Conservation (phyloP, 2,329 filamentous ascomycete species). For the Colletotrichum agaves region DNA sequence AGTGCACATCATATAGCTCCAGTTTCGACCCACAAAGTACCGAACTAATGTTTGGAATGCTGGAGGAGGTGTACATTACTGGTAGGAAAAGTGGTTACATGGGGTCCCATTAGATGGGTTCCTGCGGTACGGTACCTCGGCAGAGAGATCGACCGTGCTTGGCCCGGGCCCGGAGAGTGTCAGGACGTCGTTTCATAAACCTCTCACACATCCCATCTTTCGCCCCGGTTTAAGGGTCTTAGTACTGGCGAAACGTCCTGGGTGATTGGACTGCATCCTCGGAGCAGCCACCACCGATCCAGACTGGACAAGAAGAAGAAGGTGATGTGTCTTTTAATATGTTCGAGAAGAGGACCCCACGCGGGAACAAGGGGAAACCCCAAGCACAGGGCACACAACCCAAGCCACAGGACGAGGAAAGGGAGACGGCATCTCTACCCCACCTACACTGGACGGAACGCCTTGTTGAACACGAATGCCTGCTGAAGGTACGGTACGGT, state of each 20-base stretch:
- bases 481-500: neutral
- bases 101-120: too few relatives aligned
- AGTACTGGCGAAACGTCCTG: constrained; percentile 4
- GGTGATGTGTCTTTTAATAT: neutral
- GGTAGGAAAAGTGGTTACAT: too few relatives aligned
- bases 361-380: neutral
- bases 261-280: constrained; percentile 2
- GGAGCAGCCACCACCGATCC: neutral
- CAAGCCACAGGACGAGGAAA: neutral
- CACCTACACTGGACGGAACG: neutral
- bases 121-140: too few relatives aligned
- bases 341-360: neutral
- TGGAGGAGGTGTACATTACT: too few relatives aligned
- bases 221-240: constrained; percentile 20
- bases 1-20: too few relatives aligned
- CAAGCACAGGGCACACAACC: constrained; percentile 9
- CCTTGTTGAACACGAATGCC: neutral
- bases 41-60: too few relatives aligned
- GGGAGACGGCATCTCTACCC: neutral
- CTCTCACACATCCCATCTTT: constrained; percentile 36
- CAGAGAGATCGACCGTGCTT: constrained; percentile 30
- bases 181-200: constrained; percentile 39
- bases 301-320: neutral
- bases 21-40: too few relatives aligned
- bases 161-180: constrained; percentile 35